phyloP scores from a whole-genome alignment of 306 rosid species.

The Rosa multiflora region DNA sequence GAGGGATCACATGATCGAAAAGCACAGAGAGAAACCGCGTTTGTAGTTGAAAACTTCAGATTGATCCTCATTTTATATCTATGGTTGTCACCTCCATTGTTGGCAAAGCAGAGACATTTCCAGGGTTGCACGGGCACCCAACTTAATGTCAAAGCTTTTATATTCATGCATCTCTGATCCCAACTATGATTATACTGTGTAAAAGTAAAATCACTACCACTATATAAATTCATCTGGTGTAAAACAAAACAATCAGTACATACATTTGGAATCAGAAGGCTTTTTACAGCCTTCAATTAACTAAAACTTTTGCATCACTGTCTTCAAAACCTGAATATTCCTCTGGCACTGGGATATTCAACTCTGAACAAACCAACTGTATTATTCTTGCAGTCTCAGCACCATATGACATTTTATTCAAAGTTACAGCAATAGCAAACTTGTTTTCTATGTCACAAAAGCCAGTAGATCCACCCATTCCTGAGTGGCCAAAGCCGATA shows the following conservation, averaged over 20 bases:
- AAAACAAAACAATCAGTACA: background rate
- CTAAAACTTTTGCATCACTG: conserved; percentile 44
- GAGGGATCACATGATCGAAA: background rate
- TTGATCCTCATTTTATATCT: background rate
- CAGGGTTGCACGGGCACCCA: conserved; percentile 11
- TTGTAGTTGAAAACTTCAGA: background rate
- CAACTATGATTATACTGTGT: background rate
- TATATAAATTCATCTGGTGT: background rate
- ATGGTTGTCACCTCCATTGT: background rate
- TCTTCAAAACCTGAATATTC: conserved; percentile 48
- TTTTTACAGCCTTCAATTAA: conserved; percentile 54
- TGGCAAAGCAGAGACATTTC: background rate
- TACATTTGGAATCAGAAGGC: background rate
- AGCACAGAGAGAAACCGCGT: conserved; percentile 6
- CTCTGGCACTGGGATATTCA: conserved; percentile 71
- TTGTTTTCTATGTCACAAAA: conserved; percentile 62
- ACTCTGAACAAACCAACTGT: conserved; percentile 80
- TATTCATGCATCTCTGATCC: conserved; percentile 3
- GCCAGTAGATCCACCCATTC: conserved; percentile 97
- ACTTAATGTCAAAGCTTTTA: conserved; percentile 12
- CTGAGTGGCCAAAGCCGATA: conserved; percentile 84
- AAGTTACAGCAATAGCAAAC: conserved; percentile 77
- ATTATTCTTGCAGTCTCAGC: conserved; percentile 60
- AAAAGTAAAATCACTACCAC: background rate
- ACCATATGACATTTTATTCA: conserved; percentile 83